Base-by-base conservation (phyloP, 352 stramenopile species). In the Phytophthora colocasiae region DNA sequence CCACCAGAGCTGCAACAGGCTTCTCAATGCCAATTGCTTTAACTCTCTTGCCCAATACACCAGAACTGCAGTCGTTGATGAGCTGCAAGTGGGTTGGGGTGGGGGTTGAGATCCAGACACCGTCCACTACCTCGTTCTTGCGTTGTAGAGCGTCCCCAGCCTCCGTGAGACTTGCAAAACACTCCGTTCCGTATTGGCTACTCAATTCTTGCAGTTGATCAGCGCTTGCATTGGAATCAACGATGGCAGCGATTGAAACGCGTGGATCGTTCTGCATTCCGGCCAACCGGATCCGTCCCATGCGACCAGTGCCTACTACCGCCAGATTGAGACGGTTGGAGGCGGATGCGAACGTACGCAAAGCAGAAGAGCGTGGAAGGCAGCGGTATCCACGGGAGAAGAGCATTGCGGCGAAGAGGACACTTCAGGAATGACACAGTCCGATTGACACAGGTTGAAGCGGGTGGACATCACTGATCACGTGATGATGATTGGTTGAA, bases 11-110 rank as follows among this genome's bases (percentile, higher is more conserved):
- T 7, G 78, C 83, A 5, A 94, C 85, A 7, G 85, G 85, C 39
- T 94, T 94, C 59, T 94, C 85, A 54, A 92, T 87, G 19, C 81
- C 85, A 34, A 94, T 90, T 2, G 81, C 75, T 31, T 77, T 78
- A 17, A 75, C 45, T 6, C 54, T 40, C 6, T 48, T 32, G 11
- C 62, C 66, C 22, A 69, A 52, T 3, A 41, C 31, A 4, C 72
- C 67, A 4, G 43, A 38, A 11, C 71, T 44, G 36, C 74, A 73
- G 44, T 80, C 66, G 22, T 63, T 68, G 48, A 92, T 78, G 17
- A 91, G 59, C 29, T 80, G 29, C 17, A 89, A 65, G 62, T 94
- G 86, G 32, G 86, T 87, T 1, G 82, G 83, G 19, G 86, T 94
- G 1, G 86, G 86, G 8, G 86, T 92, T 12, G 86, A 83, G 61